Evolutionary conservation across 352 stramenopile genomes (phyloP), one percentile per base, ranked within the genome.

Genomic region (Phytophthora fragariae): DNA sequence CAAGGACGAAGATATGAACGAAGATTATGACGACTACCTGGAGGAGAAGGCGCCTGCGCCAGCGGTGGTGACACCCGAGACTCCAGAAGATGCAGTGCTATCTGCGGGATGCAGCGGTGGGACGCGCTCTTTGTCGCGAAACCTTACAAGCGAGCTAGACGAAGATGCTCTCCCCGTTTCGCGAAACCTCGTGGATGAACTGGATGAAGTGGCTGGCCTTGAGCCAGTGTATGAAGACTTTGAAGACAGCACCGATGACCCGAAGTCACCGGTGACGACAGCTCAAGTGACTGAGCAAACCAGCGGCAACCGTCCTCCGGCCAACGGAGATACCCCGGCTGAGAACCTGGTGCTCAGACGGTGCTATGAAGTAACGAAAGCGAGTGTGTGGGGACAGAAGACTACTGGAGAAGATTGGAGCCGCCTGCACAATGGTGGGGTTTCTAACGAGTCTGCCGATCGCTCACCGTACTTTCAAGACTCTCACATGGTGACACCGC

Each of bases 401-500:
- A 64, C 46, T 12, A 49, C n/a, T n/a, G n/a, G n/a, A 49, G 35
- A 12, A 41, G 11, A 41, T 5, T 1, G 2, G 35, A 41, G 11
- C 8, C 35, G 8, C 8, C 8, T 12, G 35, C 2, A 8, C 1
- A 5, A 8, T 41, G 35, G 35, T 12, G 35, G 35, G 5, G 35
- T 41, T 1, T 41, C 3, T 41, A 41, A 3, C 35, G 5, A 8
- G 11, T 12, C 35, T 41, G 35, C 3, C 35, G 35, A 12, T 6
- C 35, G 46, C 10, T 58, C 49, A 2, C n/a, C 59, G 1, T 66
- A 66, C 33, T 59, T 66, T 21, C 17, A 66, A 37, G 47, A 59
- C 47, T 58, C 59, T 31, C 59, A 59, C 47, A 57, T 66, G 59
- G 15, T 58, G 21, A 57, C 29, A 4, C 19, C 59, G 27, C 29